Base-by-base conservation (phyloP, 495 filamentous ascomycete genomes). In the Parathielavia appendiculata region DNA sequence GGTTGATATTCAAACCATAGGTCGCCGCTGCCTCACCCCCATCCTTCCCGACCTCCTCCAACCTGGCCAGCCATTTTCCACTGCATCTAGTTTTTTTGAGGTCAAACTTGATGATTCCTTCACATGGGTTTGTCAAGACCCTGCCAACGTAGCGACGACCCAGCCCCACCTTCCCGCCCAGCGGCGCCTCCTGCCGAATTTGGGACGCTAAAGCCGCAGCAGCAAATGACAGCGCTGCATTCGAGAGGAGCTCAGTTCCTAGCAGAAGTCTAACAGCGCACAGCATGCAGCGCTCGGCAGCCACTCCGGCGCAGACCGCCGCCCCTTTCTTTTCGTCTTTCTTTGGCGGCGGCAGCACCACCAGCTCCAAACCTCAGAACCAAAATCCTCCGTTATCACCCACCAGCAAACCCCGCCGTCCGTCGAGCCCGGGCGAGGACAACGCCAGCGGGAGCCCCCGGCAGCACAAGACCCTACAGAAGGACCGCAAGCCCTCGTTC, bases 401-500 rank as follows among this genome's bases (percentile, higher is more conserved):
- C 17, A 26, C 54, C 50, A 41, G 20, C 36, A 65, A 61, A 32
- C 59, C 67, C 32, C 67, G 71, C 0, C 76, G 71, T 7, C 70
- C 69, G 23, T 74, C 75, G 8, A 75, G 73, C 56, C 70, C 71
- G 13, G 73, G 70, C 39, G 72, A 71, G 51, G 17, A 46, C 36
- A 46, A 17, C 57, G 11, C 58, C 45, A 51, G 51, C 40, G 50
- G 23, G 22, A 64, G 55, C 20, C 65, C 65, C 23, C 65, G 62
- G 19, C 65, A 69, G 49, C 66, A 58, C 36, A 71, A 71, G 65
- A 60, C 70, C 39, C 64, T 73, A 44, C 70, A 66, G 57, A 78
- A 79, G 63, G 75, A 79, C 43, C 74, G 74, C 58, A 70, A 72
- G 36, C 69, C 71, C 54, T 79, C 77, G 39, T 76, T 76, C 60